These are phyloP conservation scores for Exophiala oligosperma DNA, from an alignment of 2,329 filamentous ascomycete genomes.

Conservation along the genomic window DNA sequence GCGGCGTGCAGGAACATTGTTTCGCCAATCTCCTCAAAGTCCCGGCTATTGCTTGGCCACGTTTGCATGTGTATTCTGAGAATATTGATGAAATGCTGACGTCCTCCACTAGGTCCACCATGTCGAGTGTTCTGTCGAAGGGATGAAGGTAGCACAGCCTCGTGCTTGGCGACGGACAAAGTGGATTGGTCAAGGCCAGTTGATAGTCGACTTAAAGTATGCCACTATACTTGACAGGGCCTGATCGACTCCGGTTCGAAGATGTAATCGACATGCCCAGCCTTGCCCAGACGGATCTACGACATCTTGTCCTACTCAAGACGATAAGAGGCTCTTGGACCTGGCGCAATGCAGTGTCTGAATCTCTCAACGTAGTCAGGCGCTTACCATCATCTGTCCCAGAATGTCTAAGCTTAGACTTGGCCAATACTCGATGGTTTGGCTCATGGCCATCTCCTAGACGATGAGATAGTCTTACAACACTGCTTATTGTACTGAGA, in stretches of 20 bases:
- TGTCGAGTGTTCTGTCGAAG: neutral
- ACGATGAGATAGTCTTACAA: too few relatives aligned
- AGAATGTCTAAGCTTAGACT: too few relatives aligned
- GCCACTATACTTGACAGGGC: neutral
- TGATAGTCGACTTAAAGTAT: neutral
- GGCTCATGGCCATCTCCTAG: too few relatives aligned
- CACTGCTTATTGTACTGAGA: too few relatives aligned
- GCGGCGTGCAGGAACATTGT: neutral
- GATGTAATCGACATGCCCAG: neutral
- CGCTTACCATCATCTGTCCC: too few relatives aligned
- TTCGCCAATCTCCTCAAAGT: neutral
- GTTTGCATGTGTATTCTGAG: neutral
- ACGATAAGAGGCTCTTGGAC: neutral
- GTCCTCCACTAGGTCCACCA: neutral
- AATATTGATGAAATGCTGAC: neutral
- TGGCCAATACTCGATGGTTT: too few relatives aligned
- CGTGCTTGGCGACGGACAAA: slow-evolving; percentile 5
- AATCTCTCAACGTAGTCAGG: too few relatives aligned
- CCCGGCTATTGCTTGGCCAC: neutral
- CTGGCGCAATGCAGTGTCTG: too few relatives aligned
- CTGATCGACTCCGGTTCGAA: neutral
- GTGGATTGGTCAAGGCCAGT: slow-evolving; percentile 5
- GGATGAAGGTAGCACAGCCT: slow-evolving; percentile 4
- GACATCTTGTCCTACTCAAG: neutral
- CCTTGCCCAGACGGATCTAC: neutral